phyloP scores from a whole-genome alignment of 2,329 filamentous ascomycete genomes.

The Penicillium verrucosum region DNA sequence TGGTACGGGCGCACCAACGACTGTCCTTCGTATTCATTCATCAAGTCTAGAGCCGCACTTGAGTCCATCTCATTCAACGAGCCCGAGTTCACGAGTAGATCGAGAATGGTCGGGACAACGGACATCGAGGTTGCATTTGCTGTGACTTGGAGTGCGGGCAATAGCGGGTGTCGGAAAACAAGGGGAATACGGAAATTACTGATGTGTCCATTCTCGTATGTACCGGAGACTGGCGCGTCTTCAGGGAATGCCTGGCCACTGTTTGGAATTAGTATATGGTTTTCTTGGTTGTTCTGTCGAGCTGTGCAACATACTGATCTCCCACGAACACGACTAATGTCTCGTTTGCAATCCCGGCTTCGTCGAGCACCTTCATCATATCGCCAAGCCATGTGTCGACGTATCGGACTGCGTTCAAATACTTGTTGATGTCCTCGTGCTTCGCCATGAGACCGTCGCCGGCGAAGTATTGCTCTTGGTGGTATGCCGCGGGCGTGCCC shows the following conservation, averaged over 20 bases:
- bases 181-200: constrained; percentile 46
- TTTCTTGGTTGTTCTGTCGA: neutral
- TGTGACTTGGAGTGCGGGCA: constrained; percentile 42
- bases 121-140: constrained; percentile 43
- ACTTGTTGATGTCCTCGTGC: constrained; percentile 40
- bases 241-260: constrained; percentile 45
- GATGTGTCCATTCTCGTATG: constrained; percentile 46
- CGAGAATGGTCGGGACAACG: constrained; percentile 47
- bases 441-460: constrained; percentile 18
- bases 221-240: constrained; percentile 38
- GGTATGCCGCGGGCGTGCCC: constrained; percentile 33
- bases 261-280: constrained; percentile 1
- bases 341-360: constrained; percentile 44
- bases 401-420: constrained; percentile 44
- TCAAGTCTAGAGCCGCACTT: constrained; percentile 35
- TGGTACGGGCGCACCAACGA: constrained; percentile 44
- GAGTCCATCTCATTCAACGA: constrained; percentile 37
- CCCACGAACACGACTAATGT: constrained; percentile 46
- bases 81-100: constrained; percentile 42
- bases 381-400: constrained; percentile 41
- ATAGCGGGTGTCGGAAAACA: constrained; percentile 44
- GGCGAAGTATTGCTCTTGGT: constrained; percentile 27
- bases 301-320: constrained; percentile 32
- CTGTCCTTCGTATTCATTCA: constrained; percentile 47
- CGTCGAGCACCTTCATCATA: constrained; percentile 42